Base-by-base conservation (phyloP, 306 rosid species). In the Arachis stenosperma region DNA sequence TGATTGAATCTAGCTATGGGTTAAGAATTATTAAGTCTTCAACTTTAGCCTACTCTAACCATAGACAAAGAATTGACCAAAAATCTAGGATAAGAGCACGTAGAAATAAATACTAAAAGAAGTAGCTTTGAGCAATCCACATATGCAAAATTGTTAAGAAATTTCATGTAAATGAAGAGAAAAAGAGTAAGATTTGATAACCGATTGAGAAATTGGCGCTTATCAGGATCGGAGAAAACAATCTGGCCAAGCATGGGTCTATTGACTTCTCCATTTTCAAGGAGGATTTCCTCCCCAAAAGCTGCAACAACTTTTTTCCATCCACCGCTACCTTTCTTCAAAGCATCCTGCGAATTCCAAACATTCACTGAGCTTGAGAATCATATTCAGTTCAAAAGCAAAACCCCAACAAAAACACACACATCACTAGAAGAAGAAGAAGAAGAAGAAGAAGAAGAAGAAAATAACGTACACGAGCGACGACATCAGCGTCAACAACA, bases 151-250 rank as follows among this genome's bases (percentile, higher is more conserved):
- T 9, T 9, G 46, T 73, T 9, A 8, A 6, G 39, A 12, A 52
- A 52, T n/a, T 8, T 17, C 52, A 65, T 37, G 5, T 36, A 61
- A 30, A 13, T 13, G n/a, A 10, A 44, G 50, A 42, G 14, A 36
- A 41, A 41, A 62, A 52, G 30, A 42, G 13, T n/a, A 1, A 60
- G 9, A 15, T 44, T 2, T 6, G 13, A 44, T 9, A 80, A 93
- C 97, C 88, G 84, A 66, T 91, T 91, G 60, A 94, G 84, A 63
- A 88, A 84, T 75, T 91, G 97, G 63, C 95, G 87, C 89, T 78
- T 91, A 63, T 78, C 87, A 0, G 93, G 85, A 73, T 88, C 86
- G 2, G 97, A 79, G 69, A 91, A 94, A n/a, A 91, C 91, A 73
- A 91, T 89, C 75, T 87, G 93, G 59, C 99, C 99, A 50, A 91